Evolutionary conservation across 345 rosid species (phyloP).

Genomic region (Noccaea caerulescens): DNA sequence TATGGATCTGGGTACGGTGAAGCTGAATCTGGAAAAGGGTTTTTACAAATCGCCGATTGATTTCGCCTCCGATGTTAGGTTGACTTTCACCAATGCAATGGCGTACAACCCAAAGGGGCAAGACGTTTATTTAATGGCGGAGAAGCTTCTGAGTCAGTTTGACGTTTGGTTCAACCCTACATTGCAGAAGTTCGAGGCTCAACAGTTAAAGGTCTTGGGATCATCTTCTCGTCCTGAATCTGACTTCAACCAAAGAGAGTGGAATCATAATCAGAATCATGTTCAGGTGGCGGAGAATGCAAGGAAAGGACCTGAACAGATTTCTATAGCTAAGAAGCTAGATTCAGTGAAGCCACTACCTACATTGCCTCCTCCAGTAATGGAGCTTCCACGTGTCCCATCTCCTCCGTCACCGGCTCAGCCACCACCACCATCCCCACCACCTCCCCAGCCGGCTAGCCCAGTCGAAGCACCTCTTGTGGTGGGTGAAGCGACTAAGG

Average conservation of each 20-base stretch:
- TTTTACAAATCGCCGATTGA: slow-evolving; percentile 61
- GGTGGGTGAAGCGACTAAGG: slow-evolving; percentile 51
- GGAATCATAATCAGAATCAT: slow-evolving; percentile 27
- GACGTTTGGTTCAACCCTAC: slow-evolving; percentile 53
- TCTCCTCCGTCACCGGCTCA: slow-evolving; percentile 30
- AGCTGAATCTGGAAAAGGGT: slow-evolving; percentile 53
- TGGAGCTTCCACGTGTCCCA: slow-evolving; percentile 17
- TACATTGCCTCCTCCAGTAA: slow-evolving; percentile 40
- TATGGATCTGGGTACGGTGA: slow-evolving; percentile 86
- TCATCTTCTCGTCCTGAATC: slow-evolving; percentile 38
- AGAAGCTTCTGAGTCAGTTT: slow-evolving; percentile 55
- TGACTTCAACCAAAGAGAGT: slow-evolving; percentile 16
- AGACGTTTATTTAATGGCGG: slow-evolving; percentile 62
- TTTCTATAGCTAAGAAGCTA: slow-evolving; percentile 43
- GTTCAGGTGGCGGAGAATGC: slow-evolving; percentile 23
- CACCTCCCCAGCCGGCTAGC: slow-evolving; percentile 25
- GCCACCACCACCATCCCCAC: slow-evolving; percentile 15
- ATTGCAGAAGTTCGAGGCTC: slow-evolving; percentile 41
- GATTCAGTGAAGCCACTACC: slow-evolving; percentile 39
- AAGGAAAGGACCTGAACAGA: slow-evolving; percentile 44
- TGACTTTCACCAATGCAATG: slow-evolving; percentile 79
- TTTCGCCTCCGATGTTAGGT: slow-evolving; percentile 73
- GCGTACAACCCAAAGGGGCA: slow-evolving; percentile 75
- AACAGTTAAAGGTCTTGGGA: slow-evolving; percentile 29
- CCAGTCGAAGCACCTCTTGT: slow-evolving; percentile 25